Base-by-base conservation (phyloP, 805 yeast species). In the Candida cerambycidarum region DNA sequence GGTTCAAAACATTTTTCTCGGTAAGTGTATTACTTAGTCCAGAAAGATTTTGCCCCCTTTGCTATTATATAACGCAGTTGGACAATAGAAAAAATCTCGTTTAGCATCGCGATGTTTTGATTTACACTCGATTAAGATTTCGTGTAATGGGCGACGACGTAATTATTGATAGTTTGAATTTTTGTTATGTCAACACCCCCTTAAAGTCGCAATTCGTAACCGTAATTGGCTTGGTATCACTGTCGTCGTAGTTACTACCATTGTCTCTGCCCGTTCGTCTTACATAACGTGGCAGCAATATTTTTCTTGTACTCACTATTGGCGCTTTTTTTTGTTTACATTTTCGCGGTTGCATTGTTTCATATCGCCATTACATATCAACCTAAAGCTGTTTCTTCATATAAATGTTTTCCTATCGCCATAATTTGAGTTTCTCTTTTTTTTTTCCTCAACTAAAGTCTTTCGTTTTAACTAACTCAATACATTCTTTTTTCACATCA, bases 381-480 rank as follows among this genome's bases (percentile, higher is more conserved):
- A n/a, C n/a, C n/a, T 9, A 30, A 30, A 6, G 12, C 16, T 30
- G 33, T 11, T 21, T 9, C n/a, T 12, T 7, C 8, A 15, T 34
- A 34, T 34, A 34, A 34, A 34, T 12, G 17, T 13, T 34, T 34
- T 34, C 6, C 9, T 21, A 34, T 34, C 38, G 38, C 38, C 38
- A 34, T 15, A 10, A 4, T 33, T 21, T 9, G 14, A 5, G n/a
- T 23, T 21, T 24, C n/a, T n/a, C n/a, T 33, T 23, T 34, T 12
- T 24, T 21, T 16, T 13, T 13, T 24, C 23, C 12, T 34, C 14
- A 21, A 34, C 29, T 34, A 8, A 34, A 34, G 38, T 34, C 38
- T 34, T 34, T 23, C 35, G 27, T 40, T 27, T n/a, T 16, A 24
- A 40, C 38, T 40, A 32, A 33, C 43, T 33, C 38, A 40, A 40